Evolutionary conservation across 495 filamentous ascomycete genomes (phyloP), one percentile per base, ranked within the genome.

Genomic region (Neurospora sp.): DNA sequence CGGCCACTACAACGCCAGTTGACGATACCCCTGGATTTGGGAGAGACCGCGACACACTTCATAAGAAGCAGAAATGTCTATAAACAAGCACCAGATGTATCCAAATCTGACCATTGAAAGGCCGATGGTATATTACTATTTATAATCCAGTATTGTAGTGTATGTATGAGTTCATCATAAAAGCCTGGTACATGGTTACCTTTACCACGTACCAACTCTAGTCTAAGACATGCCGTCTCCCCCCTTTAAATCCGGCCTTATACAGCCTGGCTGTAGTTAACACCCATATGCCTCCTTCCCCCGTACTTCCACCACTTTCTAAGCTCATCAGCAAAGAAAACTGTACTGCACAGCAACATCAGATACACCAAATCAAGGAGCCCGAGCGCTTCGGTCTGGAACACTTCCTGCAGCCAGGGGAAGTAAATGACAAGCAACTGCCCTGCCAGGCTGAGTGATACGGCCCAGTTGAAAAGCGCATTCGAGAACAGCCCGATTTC

Each of bases 381-480:
- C 27, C 89, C 84, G 23, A 99, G 83, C 2, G 94, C 90, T 81
- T 99, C 96, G 2, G 96, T 99, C 85, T 98, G 95, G 84, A 98
- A 98, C 35, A 98, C 90, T 49, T 91, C 88, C 83, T 99, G 96
- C 78, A 98, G 82, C 84, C 93, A 93, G 0, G 96, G 96, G 60
- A 98, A 89, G 80, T 98, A 98, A 70, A 99, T 93, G 69, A 99
- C 96, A 70, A 92, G 87, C 70, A 94, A 82, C 81, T 99, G 96
- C 8, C 96, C 95, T 23, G 91, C 85, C 20, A 99, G 80, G 75
- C 93, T 95, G 27, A 93, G 89, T 3, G 91, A 87, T 1, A 99
- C 95, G 3, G 95, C 93, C 84, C 93, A 96, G 82, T 98, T 99
- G 83, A 99, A 99, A 85, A 98, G 94, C 66, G 89, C 91, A 78